phyloP scores from a whole-genome alignment of 2,329 filamentous ascomycete species.

The Penicillium fuscoglaucum region DNA sequence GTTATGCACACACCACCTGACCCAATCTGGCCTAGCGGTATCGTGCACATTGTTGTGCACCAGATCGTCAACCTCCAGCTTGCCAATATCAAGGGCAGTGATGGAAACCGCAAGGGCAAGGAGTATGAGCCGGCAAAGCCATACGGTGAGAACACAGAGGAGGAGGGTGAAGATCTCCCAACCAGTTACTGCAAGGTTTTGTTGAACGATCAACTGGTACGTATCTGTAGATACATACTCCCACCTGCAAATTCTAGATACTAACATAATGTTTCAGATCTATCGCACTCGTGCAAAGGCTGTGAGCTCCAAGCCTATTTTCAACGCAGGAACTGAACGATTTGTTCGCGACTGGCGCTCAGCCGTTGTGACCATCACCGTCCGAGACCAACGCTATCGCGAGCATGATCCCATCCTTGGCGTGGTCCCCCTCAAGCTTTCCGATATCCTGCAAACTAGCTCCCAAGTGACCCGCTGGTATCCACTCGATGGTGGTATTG shows the following conservation, averaged over 20 bases:
- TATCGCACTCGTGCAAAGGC: conserved; percentile 96
- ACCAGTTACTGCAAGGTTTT: conserved; percentile 93
- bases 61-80: conserved; percentile 94
- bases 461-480: conserved; percentile 92
- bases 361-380: conserved; percentile 78
- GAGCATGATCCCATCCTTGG: conserved; percentile 95
- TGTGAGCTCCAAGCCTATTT: conserved; percentile 90
- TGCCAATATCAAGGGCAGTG: conserved; percentile 83
- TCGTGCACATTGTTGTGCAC: conserved; percentile 83
- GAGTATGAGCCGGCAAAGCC: conserved; percentile 87
- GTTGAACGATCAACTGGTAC: conserved; percentile 77
- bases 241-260: not conserved
- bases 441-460: conserved; percentile 81
- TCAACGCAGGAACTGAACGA: conserved; percentile 91
- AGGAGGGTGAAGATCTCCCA: conserved; percentile 75
- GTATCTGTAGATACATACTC: conserved; percentile 16
- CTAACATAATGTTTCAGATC: conserved; percentile 46
- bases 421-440: conserved; percentile 82
- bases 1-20: conserved; percentile 89
- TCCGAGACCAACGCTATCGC: conserved; percentile 83
- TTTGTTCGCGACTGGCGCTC: conserved; percentile 94
- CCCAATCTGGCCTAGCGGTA: conserved; percentile 90
- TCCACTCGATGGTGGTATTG: conserved; percentile 90
- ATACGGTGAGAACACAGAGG: conserved; percentile 82
- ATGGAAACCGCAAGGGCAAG: conserved; percentile 75